These are phyloP conservation scores for Suhomyces guaymorum DNA, from an alignment of 1,139 yeast species.

Conservation along the genomic window DNA sequence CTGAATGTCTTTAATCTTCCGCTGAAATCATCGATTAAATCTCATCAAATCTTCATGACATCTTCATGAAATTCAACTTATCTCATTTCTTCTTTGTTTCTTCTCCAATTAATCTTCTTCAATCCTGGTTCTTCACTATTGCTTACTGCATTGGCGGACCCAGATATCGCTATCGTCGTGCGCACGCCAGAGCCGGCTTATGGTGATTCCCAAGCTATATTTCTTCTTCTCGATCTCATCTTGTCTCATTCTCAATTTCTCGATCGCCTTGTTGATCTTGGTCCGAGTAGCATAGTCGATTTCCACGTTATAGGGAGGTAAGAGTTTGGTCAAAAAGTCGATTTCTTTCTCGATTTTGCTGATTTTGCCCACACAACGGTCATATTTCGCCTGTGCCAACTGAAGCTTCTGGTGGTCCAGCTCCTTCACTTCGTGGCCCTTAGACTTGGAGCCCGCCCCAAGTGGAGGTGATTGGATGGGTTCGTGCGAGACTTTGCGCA, in stretches of 20 bases:
- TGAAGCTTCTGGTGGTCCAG: conserved; percentile 18
- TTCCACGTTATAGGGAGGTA: conserved; percentile 51
- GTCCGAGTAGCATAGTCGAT: conserved; percentile 45
- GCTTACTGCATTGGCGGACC: conserved; percentile 36
- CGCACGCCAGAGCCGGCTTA: conserved; percentile 48
- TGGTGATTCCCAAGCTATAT: conserved; percentile 44
- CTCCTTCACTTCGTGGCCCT: conserved; percentile 7
- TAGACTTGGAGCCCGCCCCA: conserved; percentile 10
- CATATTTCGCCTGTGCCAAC: conserved; percentile 39
- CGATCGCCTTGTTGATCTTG: conserved; percentile 46
- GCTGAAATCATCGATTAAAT: no score
- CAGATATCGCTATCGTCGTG: conserved; percentile 47
- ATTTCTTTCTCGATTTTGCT: conserved; percentile 46
- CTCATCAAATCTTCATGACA: no score
- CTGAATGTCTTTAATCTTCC: no score
- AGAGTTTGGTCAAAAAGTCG: conserved; percentile 37
- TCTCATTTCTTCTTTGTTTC: no score
- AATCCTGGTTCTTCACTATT: conserved; percentile 2
- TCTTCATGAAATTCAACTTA: no score
- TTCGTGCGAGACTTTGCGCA: conserved; percentile 44
- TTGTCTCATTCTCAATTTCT: conserved; percentile 40
- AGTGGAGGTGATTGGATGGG: conserved; percentile 18
- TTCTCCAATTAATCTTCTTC: no score
- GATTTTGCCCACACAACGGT: conserved; percentile 34
- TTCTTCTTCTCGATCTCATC: conserved; percentile 48